Evolutionary conservation across 257 asterid species (phyloP), one percentile per base, ranked within the genome.

Genomic region (Mentha longifolia): DNA sequence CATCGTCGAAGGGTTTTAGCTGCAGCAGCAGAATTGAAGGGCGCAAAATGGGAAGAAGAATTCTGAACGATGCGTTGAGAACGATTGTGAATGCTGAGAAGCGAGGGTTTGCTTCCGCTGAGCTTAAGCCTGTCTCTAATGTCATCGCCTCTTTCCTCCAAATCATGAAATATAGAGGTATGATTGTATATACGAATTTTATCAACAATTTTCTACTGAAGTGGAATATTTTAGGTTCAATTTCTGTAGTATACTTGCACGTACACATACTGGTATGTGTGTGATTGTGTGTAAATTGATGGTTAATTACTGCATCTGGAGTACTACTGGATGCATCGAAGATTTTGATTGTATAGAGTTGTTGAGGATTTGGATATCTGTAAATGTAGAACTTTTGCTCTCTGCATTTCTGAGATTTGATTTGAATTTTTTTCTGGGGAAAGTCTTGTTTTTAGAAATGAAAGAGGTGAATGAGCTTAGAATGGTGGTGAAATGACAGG

Each of bases 161-260:
- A 68, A 94, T 94, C 86, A 93, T 93, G 98, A 91, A 89, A 81
- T 85, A 89, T 80, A 79, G 97, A 85, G 98, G 98, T 90, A 70
- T 7, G 6, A 63, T 0, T 62, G 5, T 25, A 7, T 42, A 11
- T 41, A 9, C 13, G 25, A 15, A 3, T 7, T 61, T 15, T 64
- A 50, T 68, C 19, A 67, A 30, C 12, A 63, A 10, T 30, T 70
- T 67, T 64, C 37, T 67, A 12, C 61, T 16, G 39, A 30, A 20
- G 9, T 33, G n/a, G 9, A 8, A 63, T 22, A 6, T 52, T n/a
- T 5, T 25, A 42, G 39, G 1, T 9, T 25, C 67, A 10, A n/a
- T 41, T 19, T 42, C 37, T 20, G 47, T 42, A 20, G 39, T 64
- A 42, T 43, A 22, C 7, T 64, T 64, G 22, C 14, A 8, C 39